Evolutionary conservation across 768 basidiomycete genomes (phyloP).

Genomic region (Mycena amicta): DNA sequence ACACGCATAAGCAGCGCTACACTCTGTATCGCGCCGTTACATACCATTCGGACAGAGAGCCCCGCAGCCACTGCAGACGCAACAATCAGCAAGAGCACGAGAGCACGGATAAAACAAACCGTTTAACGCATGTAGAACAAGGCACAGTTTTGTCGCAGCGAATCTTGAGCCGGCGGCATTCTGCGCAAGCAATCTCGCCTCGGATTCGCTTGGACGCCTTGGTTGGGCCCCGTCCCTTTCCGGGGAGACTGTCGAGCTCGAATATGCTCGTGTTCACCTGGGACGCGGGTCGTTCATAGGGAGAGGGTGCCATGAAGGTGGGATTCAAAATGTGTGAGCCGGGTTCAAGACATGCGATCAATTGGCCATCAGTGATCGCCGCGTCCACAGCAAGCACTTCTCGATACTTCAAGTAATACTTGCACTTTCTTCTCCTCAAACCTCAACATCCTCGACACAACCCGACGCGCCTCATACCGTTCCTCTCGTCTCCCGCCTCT

Average conservation of each 20-base stretch:
- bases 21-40: constrained; percentile 7
- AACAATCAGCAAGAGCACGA: background rate
- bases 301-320: background rate
- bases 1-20: too few species aligned
- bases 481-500: too few species aligned
- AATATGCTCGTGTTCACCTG: background rate
- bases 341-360: too few species aligned
- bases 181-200: background rate
- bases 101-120: constrained; percentile 18
- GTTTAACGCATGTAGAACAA: constrained; percentile 53
- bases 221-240: background rate
- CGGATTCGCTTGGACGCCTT: background rate
- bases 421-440: too few species aligned
- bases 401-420: too few species aligned
- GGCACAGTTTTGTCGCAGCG: constrained; percentile 31
- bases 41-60: constrained; percentile 56
- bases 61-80: constrained; percentile 38
- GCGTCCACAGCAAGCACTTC: too few species aligned
- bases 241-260: background rate
- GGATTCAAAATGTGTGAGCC: too few species aligned
- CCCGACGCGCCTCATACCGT: too few species aligned
- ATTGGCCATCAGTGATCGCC: too few species aligned
- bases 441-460: too few species aligned
- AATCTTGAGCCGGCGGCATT: constrained; percentile 46
- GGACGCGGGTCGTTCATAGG: background rate